Evolutionary conservation across 768 basidiomycete genomes (phyloP), one percentile per base, ranked within the genome.

Genomic region (Pholiota conissans): DNA sequence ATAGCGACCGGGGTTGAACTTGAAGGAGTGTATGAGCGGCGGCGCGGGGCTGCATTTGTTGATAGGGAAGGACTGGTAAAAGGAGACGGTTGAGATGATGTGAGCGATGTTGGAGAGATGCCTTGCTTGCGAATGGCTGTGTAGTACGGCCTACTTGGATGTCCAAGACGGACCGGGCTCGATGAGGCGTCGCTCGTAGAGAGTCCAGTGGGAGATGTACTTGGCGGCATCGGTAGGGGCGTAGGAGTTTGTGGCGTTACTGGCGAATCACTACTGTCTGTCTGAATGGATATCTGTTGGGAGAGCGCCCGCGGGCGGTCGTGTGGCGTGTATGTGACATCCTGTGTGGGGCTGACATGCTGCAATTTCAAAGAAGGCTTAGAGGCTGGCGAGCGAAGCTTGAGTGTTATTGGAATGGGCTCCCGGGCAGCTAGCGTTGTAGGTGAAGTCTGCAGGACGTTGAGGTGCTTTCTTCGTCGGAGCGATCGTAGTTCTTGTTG

Each of bases 81-180:
- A 9, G 76, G 75, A 11, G 67, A 69, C 1, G 79, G 75, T 42
- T 74, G 76, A 22, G 79, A 24, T 11, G 42, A 45, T 11, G 42
- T 22, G 22, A 22, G 77, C 3, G 64, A 50, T 14, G 64, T 53
- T 2, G 66, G 74, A 4, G 66, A 61, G 5, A 65, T 61, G 7
- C 64, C 64, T n/a, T 61, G 71, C 73, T 73, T 72, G 71, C 83
- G 80, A 49, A 84, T 84, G 49, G 77, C 83, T 22, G 77, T 74
- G 65, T 84, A 84, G 62, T 82, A 82, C 11, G 83, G 83, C 18
- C 83, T 73, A 51, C 68, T 77, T 10, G 83, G 82, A 59, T 80
- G 80, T 1, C 83, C 83, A 27, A 84, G 69, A 7, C 77, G 79
- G 2, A 65, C 60, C 1, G 61, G 61, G 30, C 64, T 63, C 10